These are phyloP conservation scores for Cordyceps fumosorosea DNA, from an alignment of 2,329 filamentous ascomycete species.

Conservation along the genomic window DNA sequence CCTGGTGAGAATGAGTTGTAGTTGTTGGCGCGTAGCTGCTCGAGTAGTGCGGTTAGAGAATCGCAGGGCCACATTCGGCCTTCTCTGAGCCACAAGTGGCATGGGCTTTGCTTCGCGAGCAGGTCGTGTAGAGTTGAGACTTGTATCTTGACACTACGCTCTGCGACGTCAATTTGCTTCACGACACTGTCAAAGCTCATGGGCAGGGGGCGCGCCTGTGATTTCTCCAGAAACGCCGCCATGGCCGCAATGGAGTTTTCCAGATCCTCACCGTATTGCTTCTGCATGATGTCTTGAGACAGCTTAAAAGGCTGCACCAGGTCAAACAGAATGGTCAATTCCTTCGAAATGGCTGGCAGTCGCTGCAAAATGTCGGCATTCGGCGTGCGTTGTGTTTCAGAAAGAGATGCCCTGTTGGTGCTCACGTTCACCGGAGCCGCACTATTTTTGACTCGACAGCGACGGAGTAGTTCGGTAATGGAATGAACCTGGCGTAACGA, in stretches of 20 bases:
- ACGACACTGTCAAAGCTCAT: too few relatives aligned
- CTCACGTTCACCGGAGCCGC: too few relatives aligned
- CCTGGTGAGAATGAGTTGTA: background rate
- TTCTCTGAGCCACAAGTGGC: conserved; percentile 31
- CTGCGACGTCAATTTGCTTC: too few relatives aligned
- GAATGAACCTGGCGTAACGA: background rate
- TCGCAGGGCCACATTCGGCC: conserved; percentile 40
- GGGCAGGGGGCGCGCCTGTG: too few relatives aligned
- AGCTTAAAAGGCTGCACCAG: conserved; percentile 3
- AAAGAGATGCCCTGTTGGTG: too few relatives aligned
- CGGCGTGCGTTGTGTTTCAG: too few relatives aligned
- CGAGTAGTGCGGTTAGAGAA: conserved; percentile 36
- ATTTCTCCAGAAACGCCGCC: background rate
- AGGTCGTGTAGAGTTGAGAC: too few relatives aligned
- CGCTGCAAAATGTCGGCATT: background rate
- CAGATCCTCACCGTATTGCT: conserved; percentile 5
- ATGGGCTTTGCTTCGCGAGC: too few relatives aligned
- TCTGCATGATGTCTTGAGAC: background rate
- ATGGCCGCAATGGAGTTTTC: conserved; percentile 1
- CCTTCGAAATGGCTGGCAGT: background rate
- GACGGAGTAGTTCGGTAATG: background rate
- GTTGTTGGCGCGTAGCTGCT: conserved; percentile 32
- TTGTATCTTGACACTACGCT: too few relatives aligned
- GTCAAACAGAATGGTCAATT: background rate
- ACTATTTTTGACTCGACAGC: too few relatives aligned